Percentiles rank a stretch among this genome's conserved stretches.
Evolutionary conservation across 129 eudicot species (phyloP).

Genomic region (Mikania micrantha): DNA sequence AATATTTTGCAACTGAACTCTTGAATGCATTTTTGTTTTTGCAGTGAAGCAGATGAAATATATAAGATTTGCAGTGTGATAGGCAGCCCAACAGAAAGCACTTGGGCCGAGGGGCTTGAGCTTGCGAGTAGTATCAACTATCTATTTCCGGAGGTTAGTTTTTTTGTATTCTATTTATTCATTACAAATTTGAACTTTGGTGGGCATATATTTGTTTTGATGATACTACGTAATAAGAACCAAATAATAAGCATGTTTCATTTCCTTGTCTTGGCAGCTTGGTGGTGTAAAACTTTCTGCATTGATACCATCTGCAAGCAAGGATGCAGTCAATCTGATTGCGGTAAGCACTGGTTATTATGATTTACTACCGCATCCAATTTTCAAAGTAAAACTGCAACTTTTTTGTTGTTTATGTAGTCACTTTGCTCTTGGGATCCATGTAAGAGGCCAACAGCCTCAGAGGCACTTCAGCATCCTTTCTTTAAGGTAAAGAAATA

Average conservation of each 20-base stretch:
- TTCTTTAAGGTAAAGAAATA: constrained; percentile 71
- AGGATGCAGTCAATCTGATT: constrained; percentile 76
- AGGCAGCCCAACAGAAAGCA: constrained; percentile 63
- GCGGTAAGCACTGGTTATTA: constrained; percentile 35
- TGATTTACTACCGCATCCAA: not conserved
- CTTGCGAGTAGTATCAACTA: constrained; percentile 69
- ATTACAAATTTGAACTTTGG: not conserved
- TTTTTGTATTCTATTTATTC: not conserved
- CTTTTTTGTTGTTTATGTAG: constrained; percentile 23
- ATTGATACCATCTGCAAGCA: constrained; percentile 81
- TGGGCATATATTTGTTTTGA: not conserved
- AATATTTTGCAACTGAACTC: not conserved
- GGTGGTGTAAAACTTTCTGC: constrained; percentile 68
- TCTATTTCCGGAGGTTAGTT: constrained; percentile 77
- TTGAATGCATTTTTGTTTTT: not conserved
- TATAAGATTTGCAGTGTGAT: constrained; percentile 85
- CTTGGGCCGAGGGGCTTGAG: constrained; percentile 73
- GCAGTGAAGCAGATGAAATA: constrained; percentile 97
- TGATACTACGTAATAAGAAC: not conserved
- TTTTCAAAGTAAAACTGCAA: not conserved
- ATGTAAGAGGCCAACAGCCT: constrained; percentile 86
- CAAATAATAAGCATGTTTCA: not conserved
- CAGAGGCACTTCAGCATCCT: constrained; percentile 93
- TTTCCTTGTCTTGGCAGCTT: constrained; percentile 36
- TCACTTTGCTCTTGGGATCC: constrained; percentile 99